These are phyloP conservation scores for Xylariaceae sp. DNA, from an alignment of 2,329 filamentous ascomycete genomes.

Conservation along the genomic window DNA sequence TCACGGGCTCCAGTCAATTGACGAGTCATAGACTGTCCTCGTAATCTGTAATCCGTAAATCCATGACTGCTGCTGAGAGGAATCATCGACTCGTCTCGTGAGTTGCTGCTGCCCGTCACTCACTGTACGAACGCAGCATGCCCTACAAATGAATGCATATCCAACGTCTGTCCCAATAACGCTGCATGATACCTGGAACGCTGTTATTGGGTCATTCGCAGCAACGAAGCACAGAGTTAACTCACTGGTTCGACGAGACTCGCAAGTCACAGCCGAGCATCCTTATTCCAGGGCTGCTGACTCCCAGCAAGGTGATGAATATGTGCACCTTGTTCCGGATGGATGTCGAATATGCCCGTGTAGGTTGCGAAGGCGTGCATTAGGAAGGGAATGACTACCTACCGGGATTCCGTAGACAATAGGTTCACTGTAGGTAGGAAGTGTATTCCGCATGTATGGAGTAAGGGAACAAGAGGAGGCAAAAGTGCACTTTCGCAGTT, in stretches of 20 bases:
- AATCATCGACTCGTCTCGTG: not conserved
- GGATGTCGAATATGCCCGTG: too few relatives aligned
- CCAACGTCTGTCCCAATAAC: constrained; percentile 8
- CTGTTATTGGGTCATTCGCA: constrained; percentile 9
- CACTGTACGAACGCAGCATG: not conserved
- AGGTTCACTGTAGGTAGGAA: too few relatives aligned
- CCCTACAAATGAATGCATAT: constrained; percentile 3
- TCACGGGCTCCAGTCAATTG: constrained; percentile 16
- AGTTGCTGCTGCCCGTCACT: not conserved
- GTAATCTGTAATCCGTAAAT: not conserved
- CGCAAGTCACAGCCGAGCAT: not conserved
- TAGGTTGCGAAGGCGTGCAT: too few relatives aligned
- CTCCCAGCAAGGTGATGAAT: too few relatives aligned
- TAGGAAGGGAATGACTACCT: too few relatives aligned
- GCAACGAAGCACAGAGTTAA: not conserved
- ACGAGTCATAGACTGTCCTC: constrained; percentile 14
- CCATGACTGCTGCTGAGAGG: not conserved
- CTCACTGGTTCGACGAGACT: too few relatives aligned
- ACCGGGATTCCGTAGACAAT: too few relatives aligned
- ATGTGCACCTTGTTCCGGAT: too few relatives aligned
- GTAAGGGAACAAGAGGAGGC: too few relatives aligned
- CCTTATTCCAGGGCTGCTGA: not conserved
- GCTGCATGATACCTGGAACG: constrained; percentile 13
- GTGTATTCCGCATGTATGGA: too few relatives aligned
- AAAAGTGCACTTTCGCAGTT: not conserved